Base-by-base conservation (phyloP, 1,139 yeast species). In the Dujonia santamariae region DNA sequence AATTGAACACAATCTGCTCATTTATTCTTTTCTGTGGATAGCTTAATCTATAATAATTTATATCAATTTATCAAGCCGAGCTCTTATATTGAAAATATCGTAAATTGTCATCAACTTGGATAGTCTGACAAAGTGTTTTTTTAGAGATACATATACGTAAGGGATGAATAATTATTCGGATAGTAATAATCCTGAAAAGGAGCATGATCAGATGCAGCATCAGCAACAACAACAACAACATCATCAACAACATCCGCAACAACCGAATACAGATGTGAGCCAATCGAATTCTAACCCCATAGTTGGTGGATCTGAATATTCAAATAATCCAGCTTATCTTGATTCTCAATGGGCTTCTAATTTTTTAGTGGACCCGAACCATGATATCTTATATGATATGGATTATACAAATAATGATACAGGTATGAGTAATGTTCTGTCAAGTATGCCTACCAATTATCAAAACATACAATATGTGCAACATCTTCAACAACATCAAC, bases 271-370 rank as follows among this genome's bases (percentile, higher is more conserved):
- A n/a, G 18, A 14, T 15, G 26, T n/a, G n/a, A 21, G 22, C 18
- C n/a, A 23, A 5, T 16, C 22, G 11, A 11, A 19, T 17, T 13
- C 9, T 11, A n/a, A n/a, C n/a, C n/a, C n/a, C n/a, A n/a, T n/a
- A n/a, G n/a, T n/a, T n/a, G 28, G n/a, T 7, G 26, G 19, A 5
- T 13, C 16, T 12, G 20, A 26, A 11, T 29, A 19, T 15, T 11
- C 32, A 4, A 25, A 26, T 17, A n/a, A 15, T 25, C 35, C 34
- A 30, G 42, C 51, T 24, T 70, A 72, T 29, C 60, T 72, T n/a
- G 76, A 74, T 37, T 60, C 71, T 3, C 57, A 61, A 30, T 72
- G 76, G 67, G 61, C 72, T 2, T 51, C 63, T 25, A 55, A 61
- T 30, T 44, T 68, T 28, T 44, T 67, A 20, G 59, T 68, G 54